Conservation (phyloP, 495 filamentous ascomycete species). For the Lepidopterella palustris region DNA sequence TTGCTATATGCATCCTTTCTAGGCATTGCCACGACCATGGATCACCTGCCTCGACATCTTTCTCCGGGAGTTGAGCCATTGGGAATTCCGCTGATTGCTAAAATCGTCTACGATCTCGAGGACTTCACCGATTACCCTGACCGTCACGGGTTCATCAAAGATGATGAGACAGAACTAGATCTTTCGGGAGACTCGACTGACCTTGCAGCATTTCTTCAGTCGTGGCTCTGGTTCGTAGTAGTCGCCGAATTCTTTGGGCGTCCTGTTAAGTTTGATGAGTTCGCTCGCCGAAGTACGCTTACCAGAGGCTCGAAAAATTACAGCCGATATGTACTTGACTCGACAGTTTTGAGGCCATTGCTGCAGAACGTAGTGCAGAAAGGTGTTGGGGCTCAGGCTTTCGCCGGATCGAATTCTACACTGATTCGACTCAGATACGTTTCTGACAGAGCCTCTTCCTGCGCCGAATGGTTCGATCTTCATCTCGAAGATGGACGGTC, state of each 20-base stretch:
- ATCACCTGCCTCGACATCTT: neutral
- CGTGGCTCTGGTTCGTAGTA: neutral
- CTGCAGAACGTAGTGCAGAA: neutral
- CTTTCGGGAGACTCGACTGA: neutral
- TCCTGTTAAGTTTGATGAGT: neutral
- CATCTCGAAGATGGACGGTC: neutral
- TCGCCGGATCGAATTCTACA: neutral
- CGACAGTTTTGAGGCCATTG: neutral
- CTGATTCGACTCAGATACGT: neutral
- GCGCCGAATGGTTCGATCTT: neutral
- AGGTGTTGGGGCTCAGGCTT: neutral
- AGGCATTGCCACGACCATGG: too few relatives aligned
- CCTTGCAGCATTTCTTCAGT: neutral
- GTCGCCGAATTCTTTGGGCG: neutral
- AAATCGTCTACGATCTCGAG: neutral
- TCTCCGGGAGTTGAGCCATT: neutral
- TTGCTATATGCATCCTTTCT: too few relatives aligned
- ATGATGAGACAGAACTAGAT: neutral
- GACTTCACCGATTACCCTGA: neutral
- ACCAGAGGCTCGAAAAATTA: too few relatives aligned
- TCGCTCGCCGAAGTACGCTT: neutral
- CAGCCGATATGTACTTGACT: neutral
- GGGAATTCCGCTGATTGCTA: neutral
- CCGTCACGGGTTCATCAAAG: neutral
- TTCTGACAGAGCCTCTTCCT: neutral